Conservation (phyloP, 192 early-diverging fungal species). For the Coemansia sp. region DNA sequence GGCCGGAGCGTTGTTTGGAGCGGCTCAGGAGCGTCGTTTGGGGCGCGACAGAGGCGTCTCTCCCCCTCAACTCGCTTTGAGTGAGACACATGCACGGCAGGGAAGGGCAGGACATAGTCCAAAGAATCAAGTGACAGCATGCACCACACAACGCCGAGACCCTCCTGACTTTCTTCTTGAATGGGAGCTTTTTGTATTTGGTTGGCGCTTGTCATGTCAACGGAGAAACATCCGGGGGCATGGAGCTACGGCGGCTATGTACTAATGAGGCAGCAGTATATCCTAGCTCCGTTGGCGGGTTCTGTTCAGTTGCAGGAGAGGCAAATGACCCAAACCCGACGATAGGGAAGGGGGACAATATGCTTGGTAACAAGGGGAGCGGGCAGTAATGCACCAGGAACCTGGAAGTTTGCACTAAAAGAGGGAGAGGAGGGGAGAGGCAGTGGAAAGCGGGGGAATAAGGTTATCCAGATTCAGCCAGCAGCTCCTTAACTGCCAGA, state of each 20-base stretch:
- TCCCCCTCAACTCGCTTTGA: background rate
- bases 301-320: background rate
- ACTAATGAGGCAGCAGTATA: background rate
- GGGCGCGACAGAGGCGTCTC: background rate
- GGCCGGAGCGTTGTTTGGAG: background rate
- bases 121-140: conserved; percentile 5
- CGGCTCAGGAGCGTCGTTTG: background rate
- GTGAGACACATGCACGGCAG: background rate
- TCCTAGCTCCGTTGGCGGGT: background rate
- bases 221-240: too few species aligned
- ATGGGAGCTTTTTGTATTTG: background rate
- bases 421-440: background rate
- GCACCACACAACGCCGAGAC: background rate
- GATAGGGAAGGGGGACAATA: background rate
- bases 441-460: background rate
- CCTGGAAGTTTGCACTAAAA: background rate
- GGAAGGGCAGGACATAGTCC: background rate
- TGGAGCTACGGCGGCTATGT: too few species aligned
- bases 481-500: background rate
- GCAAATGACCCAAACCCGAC: background rate
- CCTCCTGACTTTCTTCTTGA: background rate
- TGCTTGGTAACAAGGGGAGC: background rate
- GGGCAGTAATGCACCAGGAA: background rate
- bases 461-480: background rate
- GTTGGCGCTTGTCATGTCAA: too few species aligned